These are phyloP conservation scores for Waltiozyma sp. DNA, from an alignment of 1,139 yeast genomes.

Conservation along the genomic window DNA sequence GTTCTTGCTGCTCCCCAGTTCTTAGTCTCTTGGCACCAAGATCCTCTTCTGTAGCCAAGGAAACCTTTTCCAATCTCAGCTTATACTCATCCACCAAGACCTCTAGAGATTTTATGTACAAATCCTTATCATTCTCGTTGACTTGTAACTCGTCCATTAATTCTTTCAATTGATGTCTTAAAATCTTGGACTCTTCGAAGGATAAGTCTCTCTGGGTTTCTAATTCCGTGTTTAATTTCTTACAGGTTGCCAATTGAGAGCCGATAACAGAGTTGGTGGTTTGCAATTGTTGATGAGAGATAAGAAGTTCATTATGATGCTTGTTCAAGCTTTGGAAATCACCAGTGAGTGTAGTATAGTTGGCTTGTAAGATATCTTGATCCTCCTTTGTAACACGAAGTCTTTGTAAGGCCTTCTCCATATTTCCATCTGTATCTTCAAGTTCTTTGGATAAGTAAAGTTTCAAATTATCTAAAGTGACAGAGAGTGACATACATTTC, in stretches of 20 bases:
- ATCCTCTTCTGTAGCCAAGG: not conserved
- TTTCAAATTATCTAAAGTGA: constrained; percentile 20
- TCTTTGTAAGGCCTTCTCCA: constrained; percentile 26
- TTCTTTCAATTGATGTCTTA: constrained; percentile 36
- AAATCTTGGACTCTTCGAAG: constrained; percentile 49
- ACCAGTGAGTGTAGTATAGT: constrained; percentile 21
- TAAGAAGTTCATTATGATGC: constrained; percentile 23
- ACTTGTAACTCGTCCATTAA: constrained; percentile 23
- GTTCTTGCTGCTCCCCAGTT: constrained; percentile 13
- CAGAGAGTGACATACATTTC: constrained; percentile 37
- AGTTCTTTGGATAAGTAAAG: constrained; percentile 20
- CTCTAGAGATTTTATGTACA: constrained; percentile 31
- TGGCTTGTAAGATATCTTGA: constrained; percentile 29
- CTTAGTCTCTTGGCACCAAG: constrained; percentile 22
- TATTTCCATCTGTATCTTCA: constrained; percentile 21
- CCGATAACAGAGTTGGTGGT: constrained; percentile 16
- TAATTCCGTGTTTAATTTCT: constrained; percentile 26
- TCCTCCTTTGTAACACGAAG: constrained; percentile 29
- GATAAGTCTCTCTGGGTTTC: constrained; percentile 45
- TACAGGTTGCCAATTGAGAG: constrained; percentile 17
- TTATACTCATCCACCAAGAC: constrained; percentile 51
- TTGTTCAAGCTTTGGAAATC: constrained; percentile 19
- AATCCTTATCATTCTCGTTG: constrained; percentile 15
- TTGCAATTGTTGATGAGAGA: constrained; percentile 24
- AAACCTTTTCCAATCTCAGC: constrained; percentile 34